These are phyloP conservation scores for Moricandia arvensis DNA, from an alignment of 345 rosid genomes.

Conservation along the genomic window DNA sequence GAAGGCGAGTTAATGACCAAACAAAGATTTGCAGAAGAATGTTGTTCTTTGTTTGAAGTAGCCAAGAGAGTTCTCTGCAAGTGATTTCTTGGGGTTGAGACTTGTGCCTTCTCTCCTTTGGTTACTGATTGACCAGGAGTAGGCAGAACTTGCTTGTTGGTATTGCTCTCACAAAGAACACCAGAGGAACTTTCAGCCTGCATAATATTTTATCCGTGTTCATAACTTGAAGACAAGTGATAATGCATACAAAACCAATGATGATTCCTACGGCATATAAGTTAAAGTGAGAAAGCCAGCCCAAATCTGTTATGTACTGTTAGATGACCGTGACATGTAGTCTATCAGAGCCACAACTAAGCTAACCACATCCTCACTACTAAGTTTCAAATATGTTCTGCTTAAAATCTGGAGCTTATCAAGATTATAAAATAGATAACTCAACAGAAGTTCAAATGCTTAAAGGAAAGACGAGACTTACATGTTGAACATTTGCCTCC, in stretches of 20 bases:
- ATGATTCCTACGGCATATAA: neutral
- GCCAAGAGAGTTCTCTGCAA: constrained; percentile 42
- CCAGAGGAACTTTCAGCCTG: constrained; percentile 56
- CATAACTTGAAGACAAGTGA: neutral
- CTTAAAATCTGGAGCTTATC: neutral
- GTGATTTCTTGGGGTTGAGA: constrained; percentile 57
- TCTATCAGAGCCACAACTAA: neutral
- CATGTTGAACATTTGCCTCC: constrained; percentile 38
- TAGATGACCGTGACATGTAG: constrained; percentile 5
- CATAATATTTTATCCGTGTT: neutral
- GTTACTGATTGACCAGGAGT: constrained; percentile 56
- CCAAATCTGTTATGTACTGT: neutral
- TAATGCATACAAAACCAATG: neutral
- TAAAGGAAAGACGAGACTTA: constrained; percentile 37
- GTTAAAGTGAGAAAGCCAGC: neutral
- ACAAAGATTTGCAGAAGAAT: constrained; percentile 50
- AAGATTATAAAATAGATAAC: neutral
- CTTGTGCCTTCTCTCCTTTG: constrained; percentile 42
- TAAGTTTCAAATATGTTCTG: neutral
- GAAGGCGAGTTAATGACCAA: constrained; percentile 51
- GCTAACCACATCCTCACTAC: neutral
- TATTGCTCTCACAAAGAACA: constrained; percentile 57
- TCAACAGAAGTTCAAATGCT: constrained; percentile 4
- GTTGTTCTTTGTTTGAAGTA: constrained; percentile 47
- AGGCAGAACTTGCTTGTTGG: constrained; percentile 46